These are phyloP conservation scores for Salix exigua DNA, from an alignment of 345 rosid species.

Conservation along the genomic window DNA sequence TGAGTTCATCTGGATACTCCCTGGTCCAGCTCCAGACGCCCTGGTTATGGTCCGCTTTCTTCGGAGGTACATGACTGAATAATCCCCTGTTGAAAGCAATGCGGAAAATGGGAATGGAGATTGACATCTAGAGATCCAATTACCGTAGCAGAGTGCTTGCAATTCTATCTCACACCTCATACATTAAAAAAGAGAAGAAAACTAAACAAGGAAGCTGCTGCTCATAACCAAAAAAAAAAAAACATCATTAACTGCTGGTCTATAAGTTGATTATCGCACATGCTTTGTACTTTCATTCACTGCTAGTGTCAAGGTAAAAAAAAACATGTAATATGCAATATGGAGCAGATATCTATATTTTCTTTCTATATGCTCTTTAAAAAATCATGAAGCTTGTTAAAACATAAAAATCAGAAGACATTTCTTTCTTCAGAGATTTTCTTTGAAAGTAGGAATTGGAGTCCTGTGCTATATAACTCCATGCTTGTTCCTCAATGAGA, in stretches of 20 bases:
- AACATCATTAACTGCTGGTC: too few species aligned
- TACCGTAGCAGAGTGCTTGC: neutral
- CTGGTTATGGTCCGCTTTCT: constrained; percentile 41
- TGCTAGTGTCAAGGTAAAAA: neutral
- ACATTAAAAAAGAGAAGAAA: neutral
- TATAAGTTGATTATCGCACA: neutral
- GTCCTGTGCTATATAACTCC: neutral
- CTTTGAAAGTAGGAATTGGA: neutral
- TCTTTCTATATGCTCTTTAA: neutral
- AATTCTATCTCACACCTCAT: neutral
- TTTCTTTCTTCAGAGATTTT: neutral
- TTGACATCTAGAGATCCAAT: neutral
- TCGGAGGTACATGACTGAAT: constrained; percentile 53
- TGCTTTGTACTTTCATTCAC: neutral
- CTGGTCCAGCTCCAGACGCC: constrained; percentile 52
- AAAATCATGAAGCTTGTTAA: neutral
- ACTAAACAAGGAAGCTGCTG: neutral
- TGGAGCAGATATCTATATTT: neutral
- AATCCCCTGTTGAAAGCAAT: constrained; percentile 43
- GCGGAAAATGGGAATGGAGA: neutral
- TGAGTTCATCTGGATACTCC: constrained; percentile 52
- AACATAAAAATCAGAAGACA: neutral
- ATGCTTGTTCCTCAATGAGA: neutral
- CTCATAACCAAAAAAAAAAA: neutral
- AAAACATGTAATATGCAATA: neutral